A percentile compares a stretch with the other conserved stretches of the same genome.
Conservation (phyloP, 371 early-diverging fungal genomes). For the Haplosporangium sp. region DNA sequence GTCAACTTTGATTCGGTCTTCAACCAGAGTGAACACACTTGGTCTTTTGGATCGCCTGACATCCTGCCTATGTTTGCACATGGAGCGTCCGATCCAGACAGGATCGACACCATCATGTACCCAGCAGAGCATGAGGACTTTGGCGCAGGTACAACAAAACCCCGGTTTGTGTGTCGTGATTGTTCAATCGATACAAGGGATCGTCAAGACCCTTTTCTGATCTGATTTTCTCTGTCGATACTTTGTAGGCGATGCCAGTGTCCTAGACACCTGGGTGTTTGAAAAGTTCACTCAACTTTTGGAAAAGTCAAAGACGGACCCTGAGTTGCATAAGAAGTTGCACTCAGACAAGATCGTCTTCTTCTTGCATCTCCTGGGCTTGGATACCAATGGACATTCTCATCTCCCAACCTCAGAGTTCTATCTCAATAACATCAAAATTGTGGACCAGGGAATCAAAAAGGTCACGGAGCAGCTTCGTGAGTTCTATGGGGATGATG, state of each 20-base stretch:
- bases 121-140: conserved; percentile 90
- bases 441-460: conserved; percentile 83
- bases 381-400: conserved; percentile 96
- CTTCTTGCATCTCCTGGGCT: conserved; percentile 93
- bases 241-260: conserved; percentile 74
- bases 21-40: conserved; percentile 90
- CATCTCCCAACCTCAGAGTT: conserved; percentile 87
- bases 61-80: conserved; percentile 96
- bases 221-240: background rate
- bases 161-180: background rate
- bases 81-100: conserved; percentile 83
- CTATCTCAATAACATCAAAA: conserved; percentile 82
- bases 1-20: conserved; percentile 96
- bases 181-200: background rate
- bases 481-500: conserved; percentile 83
- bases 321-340: conserved; percentile 65
- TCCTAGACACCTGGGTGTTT: conserved; percentile 93
- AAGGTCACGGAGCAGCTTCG: conserved; percentile 75
- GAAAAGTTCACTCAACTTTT: conserved; percentile 67
- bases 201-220: background rate
- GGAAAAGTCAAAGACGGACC: conserved; percentile 66
- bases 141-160: conserved; percentile 66
- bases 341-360: conserved; percentile 84
- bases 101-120: conserved; percentile 92
- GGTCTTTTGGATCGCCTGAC: conserved; percentile 98